phyloP scores from a whole-genome alignment of 257 asterid genomes.

The Solanum sitiens region DNA sequence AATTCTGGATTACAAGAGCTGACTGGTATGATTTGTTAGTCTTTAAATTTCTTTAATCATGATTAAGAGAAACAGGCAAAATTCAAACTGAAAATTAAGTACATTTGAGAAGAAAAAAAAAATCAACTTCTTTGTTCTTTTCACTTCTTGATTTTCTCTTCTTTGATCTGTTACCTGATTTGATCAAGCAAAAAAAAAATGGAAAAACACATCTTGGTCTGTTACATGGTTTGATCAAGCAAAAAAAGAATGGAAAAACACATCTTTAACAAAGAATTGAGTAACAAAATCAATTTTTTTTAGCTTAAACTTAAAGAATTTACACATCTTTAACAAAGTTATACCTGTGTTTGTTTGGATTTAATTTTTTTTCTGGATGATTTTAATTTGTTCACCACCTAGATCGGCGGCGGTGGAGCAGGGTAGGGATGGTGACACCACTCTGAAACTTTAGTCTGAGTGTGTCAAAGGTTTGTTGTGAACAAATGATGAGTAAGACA shows the following conservation, averaged over 20 bases:
- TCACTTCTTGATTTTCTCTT: neutral
- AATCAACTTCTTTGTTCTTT: neutral
- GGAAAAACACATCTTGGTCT: neutral
- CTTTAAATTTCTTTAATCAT: neutral
- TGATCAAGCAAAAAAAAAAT: neutral
- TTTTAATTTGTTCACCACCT: neutral
- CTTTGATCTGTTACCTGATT: neutral
- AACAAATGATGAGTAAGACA: neutral
- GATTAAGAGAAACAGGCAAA: neutral
- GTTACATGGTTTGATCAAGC: neutral
- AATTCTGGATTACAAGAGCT: neutral
- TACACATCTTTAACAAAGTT: neutral
- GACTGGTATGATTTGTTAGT: neutral
- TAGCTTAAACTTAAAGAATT: neutral
- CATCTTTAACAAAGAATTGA: neutral
- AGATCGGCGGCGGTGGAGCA: neutral
- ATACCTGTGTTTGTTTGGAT: neutral
- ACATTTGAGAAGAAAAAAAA: neutral
- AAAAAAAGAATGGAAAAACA: neutral
- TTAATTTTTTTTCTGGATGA: neutral
- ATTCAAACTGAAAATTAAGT: neutral
- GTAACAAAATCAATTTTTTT: neutral
- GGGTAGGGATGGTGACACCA: neutral
- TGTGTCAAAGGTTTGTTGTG: neutral
- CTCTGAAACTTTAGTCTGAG: neutral